Conservation (phyloP, 208 protist species). For the Leishmania guyanensis region DNA sequence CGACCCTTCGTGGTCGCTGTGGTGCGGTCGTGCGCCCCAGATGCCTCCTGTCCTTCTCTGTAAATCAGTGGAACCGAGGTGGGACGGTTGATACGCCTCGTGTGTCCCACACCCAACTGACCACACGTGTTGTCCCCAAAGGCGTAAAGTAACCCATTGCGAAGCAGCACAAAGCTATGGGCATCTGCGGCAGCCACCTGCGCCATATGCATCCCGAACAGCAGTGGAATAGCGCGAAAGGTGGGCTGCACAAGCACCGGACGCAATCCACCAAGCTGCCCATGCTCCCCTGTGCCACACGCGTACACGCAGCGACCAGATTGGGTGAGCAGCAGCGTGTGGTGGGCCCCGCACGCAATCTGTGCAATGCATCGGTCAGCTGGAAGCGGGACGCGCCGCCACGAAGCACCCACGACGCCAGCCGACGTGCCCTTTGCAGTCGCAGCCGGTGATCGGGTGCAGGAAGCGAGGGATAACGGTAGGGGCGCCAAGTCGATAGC, state of each 20-base stretch:
- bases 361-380: constrained; percentile 38
- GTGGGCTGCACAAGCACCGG: constrained; percentile 52
- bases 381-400: constrained; percentile 17
- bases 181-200: constrained; percentile 61
- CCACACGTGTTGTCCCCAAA: constrained; percentile 85
- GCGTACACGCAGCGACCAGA: constrained; percentile 54
- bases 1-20: neutral
- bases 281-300: constrained; percentile 68
- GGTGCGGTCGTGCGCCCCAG: neutral
- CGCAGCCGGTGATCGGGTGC: neutral
- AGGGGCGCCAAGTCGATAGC: constrained; percentile 14
- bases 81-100: constrained; percentile 26
- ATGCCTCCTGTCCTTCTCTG: neutral
- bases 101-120: constrained; percentile 78
- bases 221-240: constrained; percentile 69
- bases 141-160: constrained; percentile 71
- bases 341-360: constrained; percentile 67
- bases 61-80: constrained; percentile 16
- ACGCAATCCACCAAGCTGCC: constrained; percentile 64
- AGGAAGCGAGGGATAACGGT: constrained; percentile 8
- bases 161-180: constrained; percentile 81
- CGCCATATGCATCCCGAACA: constrained; percentile 74
- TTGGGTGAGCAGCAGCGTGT: constrained; percentile 72
- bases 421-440: neutral
- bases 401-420: neutral